Base-by-base conservation (phyloP, 1,139 yeast genomes). In the Geotrichum restrictum region DNA sequence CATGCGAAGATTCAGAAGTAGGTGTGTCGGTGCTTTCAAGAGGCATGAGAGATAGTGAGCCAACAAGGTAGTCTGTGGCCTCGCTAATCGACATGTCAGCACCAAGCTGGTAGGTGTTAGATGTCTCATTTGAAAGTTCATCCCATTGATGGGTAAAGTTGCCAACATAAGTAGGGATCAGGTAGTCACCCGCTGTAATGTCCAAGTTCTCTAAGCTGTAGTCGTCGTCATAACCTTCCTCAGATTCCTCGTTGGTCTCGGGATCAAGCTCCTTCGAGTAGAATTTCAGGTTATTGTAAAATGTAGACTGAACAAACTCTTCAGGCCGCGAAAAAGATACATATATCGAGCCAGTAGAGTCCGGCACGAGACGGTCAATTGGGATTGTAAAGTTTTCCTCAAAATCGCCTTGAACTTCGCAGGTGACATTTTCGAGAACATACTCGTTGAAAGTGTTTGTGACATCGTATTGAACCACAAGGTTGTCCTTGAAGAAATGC, bases 151-250 rank as follows among this genome's bases (percentile, higher is more conserved):
- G 75, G 6, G 85, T 80, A 67, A 91, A 91, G 71, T 83, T 81
- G 52, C 94, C 88, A 59, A 85, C 80, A 68, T 82, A 89, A 32
- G 88, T 76, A 51, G 96, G 95, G 52, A 73, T 71, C 53, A 89
- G 76, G 70, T 83, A 93, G 68, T 89, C 97, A 46, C 96, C 96
- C 13, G 94, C 85, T 38, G 73, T 74, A 52, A 93, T 67, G 56
- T 81, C 83, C 66, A 91, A 75, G 58, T 85, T 85, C 68, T 91
- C 97, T 60, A 93, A 80, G 67, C 85, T 94, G 71, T 91, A 93
- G 70, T 89, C 96, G 69, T 93, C 98, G 56, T 87, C 85, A 79
- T 85, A 88, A 2, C 96, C 97, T 63, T 86, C 95, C 53, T 88
- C 96, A 52, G 75, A 79, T 53, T 88, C 83, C 59, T 75, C 81